Evolutionary conservation across 2,329 filamentous ascomycete genomes (phyloP).

Genomic region (Exserohilum turcica): DNA sequence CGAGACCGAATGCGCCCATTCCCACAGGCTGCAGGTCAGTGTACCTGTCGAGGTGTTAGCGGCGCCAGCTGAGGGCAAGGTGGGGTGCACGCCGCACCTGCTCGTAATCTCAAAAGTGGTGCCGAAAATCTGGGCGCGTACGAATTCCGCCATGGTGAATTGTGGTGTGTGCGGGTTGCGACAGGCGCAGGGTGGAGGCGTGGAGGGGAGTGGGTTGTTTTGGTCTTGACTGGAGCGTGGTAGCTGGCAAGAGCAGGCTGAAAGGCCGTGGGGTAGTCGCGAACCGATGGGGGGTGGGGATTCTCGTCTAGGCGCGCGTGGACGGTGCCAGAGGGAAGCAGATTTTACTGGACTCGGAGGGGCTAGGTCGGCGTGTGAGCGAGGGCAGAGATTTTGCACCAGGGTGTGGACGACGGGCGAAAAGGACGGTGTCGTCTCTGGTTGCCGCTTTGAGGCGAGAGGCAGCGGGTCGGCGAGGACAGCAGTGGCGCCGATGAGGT

Average conservation of each 20-base stretch:
- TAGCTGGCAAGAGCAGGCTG: slow-evolving; percentile 19
- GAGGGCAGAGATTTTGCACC: slow-evolving; percentile 14
- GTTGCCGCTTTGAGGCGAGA: slow-evolving; percentile 12
- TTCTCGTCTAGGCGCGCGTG: slow-evolving; percentile 32
- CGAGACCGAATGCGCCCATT: slow-evolving; percentile 98
- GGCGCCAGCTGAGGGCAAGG: slow-evolving; percentile 20
- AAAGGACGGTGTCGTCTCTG: slow-evolving; percentile 2
- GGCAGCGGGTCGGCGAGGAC: slow-evolving; percentile 23
- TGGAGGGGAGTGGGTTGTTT: neutral
- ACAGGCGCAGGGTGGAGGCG: slow-evolving; percentile 25
- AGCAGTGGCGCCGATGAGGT: slow-evolving; percentile 23
- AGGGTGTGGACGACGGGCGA: slow-evolving; percentile 1
- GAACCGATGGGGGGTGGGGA: slow-evolving; percentile 22
- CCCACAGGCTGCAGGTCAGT: slow-evolving; percentile 97
- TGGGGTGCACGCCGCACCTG: slow-evolving; percentile 64
- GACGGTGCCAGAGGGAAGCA: slow-evolving; percentile 28
- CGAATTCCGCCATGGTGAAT: slow-evolving; percentile 92
- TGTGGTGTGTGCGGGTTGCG: slow-evolving; percentile 24
- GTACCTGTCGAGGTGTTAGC: slow-evolving; percentile 66
- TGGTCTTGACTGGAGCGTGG: neutral
- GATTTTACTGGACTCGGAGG: slow-evolving; percentile 12
- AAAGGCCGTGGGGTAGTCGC: slow-evolving; percentile 19
- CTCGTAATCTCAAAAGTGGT: slow-evolving; percentile 99
- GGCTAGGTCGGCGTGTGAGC: neutral
- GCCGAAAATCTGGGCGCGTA: slow-evolving; percentile 98